Percentiles rank a stretch among this genome's conserved stretches.
Conservation (phyloP, 257 asterid genomes). For the Fraxinus cuspidata region DNA sequence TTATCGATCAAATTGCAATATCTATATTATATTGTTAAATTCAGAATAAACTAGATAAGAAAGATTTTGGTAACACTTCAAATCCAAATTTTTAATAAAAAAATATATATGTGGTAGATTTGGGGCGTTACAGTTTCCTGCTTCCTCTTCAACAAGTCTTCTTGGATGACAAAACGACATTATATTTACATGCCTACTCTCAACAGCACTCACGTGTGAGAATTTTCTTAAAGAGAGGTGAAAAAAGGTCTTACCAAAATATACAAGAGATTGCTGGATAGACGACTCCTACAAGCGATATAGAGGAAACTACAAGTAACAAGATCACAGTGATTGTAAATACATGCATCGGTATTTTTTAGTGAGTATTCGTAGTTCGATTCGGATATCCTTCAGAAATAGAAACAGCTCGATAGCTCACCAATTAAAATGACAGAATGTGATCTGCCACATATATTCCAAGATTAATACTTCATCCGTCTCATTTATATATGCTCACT, state of each 20-base stretch:
- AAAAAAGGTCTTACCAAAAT: conserved; percentile 71
- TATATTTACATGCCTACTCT: conserved; percentile 13
- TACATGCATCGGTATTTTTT: not conserved
- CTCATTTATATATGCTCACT: too few relatives aligned
- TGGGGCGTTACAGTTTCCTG: conserved; percentile 52
- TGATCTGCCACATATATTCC: too few relatives aligned
- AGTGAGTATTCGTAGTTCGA: conserved; percentile 20
- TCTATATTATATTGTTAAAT: too few relatives aligned
- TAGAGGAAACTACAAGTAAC: conserved; percentile 8
- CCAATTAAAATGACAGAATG: conserved; percentile 90
- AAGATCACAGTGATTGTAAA: not conserved
- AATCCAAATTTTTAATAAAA: too few relatives aligned
- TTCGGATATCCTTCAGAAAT: conserved; percentile 22
- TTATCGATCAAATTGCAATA: too few relatives aligned
- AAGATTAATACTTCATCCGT: conserved; percentile 67
- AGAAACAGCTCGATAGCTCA: conserved; percentile 32
- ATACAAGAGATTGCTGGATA: conserved; percentile 93
- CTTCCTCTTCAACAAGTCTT: conserved; percentile 98
- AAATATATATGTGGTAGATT: too few relatives aligned
- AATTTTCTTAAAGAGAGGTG: conserved; percentile 14
- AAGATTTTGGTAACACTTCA: too few relatives aligned
- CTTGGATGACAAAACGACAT: conserved; percentile 42
- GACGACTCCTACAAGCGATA: conserved; percentile 68
- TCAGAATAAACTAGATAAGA: too few relatives aligned
- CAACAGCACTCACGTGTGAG: conserved; percentile 1